phyloP scores from a whole-genome alignment of 2,329 filamentous ascomycete genomes.

The Stromatinia cepivora region DNA sequence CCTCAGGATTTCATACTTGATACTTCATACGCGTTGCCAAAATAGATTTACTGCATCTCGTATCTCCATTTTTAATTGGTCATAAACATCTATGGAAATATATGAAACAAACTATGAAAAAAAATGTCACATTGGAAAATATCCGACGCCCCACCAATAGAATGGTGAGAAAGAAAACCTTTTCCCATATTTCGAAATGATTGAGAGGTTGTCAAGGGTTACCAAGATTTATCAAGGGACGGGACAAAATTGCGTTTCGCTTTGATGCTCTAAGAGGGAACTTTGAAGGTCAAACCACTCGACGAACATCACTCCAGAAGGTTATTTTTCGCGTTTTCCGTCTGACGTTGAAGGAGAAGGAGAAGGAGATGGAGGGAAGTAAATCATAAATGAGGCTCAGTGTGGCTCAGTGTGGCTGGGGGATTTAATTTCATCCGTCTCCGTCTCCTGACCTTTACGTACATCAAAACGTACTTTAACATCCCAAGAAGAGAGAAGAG shows the following conservation, averaged over 20 bases:
- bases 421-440: not conserved
- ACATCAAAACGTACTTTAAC: not conserved
- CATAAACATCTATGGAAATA: not conserved
- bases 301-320: not conserved
- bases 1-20: not conserved
- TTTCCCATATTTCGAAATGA: not conserved
- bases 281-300: not conserved
- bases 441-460: not conserved
- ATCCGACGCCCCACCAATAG: slow-evolving; percentile 11
- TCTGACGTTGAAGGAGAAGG: not conserved
- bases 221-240: not conserved
- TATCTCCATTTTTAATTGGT: slow-evolving; percentile 19
- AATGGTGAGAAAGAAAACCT: not conserved
- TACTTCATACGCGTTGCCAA: not conserved
- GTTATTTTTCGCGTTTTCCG: not conserved
- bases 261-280: not conserved
- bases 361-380: not conserved
- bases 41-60: not conserved
- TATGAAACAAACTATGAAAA: slow-evolving; percentile 18
- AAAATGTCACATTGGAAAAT: not conserved
- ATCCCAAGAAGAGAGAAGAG: not conserved
- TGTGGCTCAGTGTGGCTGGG: slow-evolving; percentile 19
- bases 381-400: not conserved
- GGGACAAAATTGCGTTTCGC: not conserved
- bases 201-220: not conserved